These are phyloP conservation scores for Silybum marianum DNA, from an alignment of 129 eudicot species.

Conservation along the genomic window DNA sequence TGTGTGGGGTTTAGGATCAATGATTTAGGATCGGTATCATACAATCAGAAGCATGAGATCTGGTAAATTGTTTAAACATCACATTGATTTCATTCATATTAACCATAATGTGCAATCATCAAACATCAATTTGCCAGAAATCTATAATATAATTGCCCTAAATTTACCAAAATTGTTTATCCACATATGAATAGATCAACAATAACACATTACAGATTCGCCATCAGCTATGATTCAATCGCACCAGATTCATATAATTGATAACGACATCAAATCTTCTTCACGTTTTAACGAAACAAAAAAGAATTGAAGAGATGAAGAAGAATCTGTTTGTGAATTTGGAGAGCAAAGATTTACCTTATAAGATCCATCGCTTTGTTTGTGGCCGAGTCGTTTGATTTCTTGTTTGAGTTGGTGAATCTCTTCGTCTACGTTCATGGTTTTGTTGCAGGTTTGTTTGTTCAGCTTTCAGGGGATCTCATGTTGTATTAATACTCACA, in stretches of 20 bases:
- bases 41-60: neutral
- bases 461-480: constrained; percentile 18
- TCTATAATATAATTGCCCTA: neutral
- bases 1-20: neutral
- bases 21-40: too few relatives aligned
- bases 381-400: constrained; percentile 82
- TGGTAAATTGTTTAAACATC: too few relatives aligned
- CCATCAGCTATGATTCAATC: neutral
- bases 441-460: constrained; percentile 25
- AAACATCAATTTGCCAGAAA: neutral
- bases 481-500: constrained; percentile 3
- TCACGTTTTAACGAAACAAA: neutral
- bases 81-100: neutral
- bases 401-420: constrained; percentile 77
- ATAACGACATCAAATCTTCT: neutral
- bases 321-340: neutral
- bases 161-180: constrained; percentile 5
- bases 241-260: neutral
- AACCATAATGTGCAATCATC: neutral
- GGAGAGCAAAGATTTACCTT: constrained; percentile 42
- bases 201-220: neutral
- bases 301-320: neutral
- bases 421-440: constrained; percentile 93
- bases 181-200: neutral
- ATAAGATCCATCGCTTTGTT: constrained; percentile 87